These are phyloP conservation scores for Alternaria ethzedia DNA, from an alignment of 2,329 filamentous ascomycete species.

Conservation along the genomic window DNA sequence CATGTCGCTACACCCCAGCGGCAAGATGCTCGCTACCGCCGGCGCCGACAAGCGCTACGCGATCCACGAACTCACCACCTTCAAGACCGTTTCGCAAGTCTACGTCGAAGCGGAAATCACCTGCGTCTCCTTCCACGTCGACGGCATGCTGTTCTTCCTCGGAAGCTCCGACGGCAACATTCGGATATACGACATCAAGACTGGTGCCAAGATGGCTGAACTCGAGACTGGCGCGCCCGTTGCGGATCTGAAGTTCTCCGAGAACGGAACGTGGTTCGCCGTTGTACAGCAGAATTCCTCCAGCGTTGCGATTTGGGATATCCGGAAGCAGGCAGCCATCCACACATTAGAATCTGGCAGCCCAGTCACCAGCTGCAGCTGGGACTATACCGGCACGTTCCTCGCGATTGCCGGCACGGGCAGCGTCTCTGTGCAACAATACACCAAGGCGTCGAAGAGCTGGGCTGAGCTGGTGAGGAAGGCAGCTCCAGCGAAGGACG, in stretches of 20 bases:
- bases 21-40: constrained; percentile 82
- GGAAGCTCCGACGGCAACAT: constrained; percentile 82
- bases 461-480: constrained; percentile 88
- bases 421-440: constrained; percentile 87
- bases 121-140: constrained; percentile 87
- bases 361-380: constrained; percentile 75
- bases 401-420: constrained; percentile 80
- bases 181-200: constrained; percentile 87
- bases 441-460: constrained; percentile 81
- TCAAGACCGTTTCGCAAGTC: constrained; percentile 75
- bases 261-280: constrained; percentile 96
- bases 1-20: constrained; percentile 81
- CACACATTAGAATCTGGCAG: constrained; percentile 88
- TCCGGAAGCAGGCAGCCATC: constrained; percentile 81
- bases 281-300: constrained; percentile 79
- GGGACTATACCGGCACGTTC: constrained; percentile 97
- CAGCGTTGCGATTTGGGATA: constrained; percentile 84
- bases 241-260: constrained; percentile 82
- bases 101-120: constrained; percentile 81
- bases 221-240: constrained; percentile 73
- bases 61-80: constrained; percentile 77
- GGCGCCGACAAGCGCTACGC: constrained; percentile 92
- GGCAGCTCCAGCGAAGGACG: constrained; percentile 73
- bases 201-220: constrained; percentile 74
- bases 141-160: constrained; percentile 90